These are phyloP conservation scores for Penicillium nucicola DNA, from an alignment of 495 filamentous ascomycete species.

Conservation along the genomic window DNA sequence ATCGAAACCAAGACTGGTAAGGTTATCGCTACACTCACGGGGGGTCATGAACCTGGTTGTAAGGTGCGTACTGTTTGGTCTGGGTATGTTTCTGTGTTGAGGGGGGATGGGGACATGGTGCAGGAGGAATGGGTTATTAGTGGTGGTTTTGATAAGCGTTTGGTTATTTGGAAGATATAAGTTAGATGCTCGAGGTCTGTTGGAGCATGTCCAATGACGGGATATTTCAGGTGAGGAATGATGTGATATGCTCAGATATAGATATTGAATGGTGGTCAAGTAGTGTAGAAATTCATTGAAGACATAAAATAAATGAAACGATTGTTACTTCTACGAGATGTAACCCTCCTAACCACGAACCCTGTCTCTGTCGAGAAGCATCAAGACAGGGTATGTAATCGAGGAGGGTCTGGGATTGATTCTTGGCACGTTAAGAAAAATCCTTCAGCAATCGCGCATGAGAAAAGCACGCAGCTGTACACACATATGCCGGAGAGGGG, in stretches of 20 bases:
- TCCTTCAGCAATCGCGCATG: constrained; percentile 95
- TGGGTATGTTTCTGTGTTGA: constrained; percentile 43
- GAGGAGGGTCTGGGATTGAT: constrained; percentile 53
- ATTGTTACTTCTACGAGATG: constrained; percentile 42
- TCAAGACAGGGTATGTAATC: constrained; percentile 89
- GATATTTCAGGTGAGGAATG: too few relatives aligned
- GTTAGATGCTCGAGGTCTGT: neutral
- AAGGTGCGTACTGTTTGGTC: constrained; percentile 68
- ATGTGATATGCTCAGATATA: neutral
- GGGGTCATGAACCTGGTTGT: constrained; percentile 55
- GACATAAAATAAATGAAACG: neutral
- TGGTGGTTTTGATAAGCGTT: constrained; percentile 65
- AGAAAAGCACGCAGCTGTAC: constrained; percentile 86
- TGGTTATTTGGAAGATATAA: constrained; percentile 59
- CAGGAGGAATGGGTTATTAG: constrained; percentile 59
- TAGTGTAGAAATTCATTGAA: neutral
- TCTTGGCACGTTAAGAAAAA: constrained; percentile 89
- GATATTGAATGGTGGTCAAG: neutral
- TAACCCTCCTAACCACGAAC: constrained; percentile 89
- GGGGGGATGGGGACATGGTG: constrained; percentile 17
- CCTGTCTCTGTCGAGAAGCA: constrained; percentile 54
- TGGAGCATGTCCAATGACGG: neutral
- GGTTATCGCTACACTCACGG: constrained; percentile 45
- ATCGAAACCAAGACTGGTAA: constrained; percentile 62
- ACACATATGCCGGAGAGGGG: constrained; percentile 84